phyloP scores from a whole-genome alignment of 2,329 filamentous ascomycete species.

The Diaporthe vaccinii region DNA sequence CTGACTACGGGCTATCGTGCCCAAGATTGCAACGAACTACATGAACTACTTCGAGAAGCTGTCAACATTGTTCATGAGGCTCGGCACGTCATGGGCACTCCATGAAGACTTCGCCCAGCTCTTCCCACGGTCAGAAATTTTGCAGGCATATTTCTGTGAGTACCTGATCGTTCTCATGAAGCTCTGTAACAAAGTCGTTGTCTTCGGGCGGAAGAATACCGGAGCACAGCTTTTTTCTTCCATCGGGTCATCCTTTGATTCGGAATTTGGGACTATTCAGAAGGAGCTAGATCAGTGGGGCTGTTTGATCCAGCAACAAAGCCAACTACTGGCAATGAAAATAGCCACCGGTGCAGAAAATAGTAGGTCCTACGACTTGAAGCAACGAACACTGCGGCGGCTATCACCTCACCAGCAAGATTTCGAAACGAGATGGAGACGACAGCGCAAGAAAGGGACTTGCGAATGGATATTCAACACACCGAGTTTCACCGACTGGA shows the following conservation, averaged over 20 bases:
- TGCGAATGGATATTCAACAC: conserved; percentile 37
- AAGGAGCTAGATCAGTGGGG: conserved; percentile 34
- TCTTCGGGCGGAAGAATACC: neutral
- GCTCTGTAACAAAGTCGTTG: conserved; percentile 4
- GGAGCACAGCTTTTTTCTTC: neutral
- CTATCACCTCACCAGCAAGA: conserved; percentile 34
- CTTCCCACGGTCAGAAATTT: neutral
- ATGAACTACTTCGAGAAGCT: conserved; percentile 31
- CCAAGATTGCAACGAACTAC: neutral
- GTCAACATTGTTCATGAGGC: conserved; percentile 9
- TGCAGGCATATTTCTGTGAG: conserved; percentile 26
- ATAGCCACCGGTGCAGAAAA: neutral
- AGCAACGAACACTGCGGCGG: neutral
- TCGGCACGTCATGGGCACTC: conserved; percentile 23
- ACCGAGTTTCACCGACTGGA: conserved; percentile 20
- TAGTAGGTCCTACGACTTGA: neutral
- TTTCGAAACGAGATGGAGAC: conserved; percentile 33
- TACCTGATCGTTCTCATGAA: conserved; percentile 13
- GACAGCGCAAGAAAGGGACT: conserved; percentile 39
- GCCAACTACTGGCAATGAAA: neutral
- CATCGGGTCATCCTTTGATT: conserved; percentile 17
- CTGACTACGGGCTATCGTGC: neutral
- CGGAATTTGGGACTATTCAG: conserved; percentile 24
- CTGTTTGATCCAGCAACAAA: conserved; percentile 9
- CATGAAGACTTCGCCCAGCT: conserved; percentile 29